Base-by-base conservation (phyloP, 352 stramenopile species). In the Elongisporangium anandrum region DNA sequence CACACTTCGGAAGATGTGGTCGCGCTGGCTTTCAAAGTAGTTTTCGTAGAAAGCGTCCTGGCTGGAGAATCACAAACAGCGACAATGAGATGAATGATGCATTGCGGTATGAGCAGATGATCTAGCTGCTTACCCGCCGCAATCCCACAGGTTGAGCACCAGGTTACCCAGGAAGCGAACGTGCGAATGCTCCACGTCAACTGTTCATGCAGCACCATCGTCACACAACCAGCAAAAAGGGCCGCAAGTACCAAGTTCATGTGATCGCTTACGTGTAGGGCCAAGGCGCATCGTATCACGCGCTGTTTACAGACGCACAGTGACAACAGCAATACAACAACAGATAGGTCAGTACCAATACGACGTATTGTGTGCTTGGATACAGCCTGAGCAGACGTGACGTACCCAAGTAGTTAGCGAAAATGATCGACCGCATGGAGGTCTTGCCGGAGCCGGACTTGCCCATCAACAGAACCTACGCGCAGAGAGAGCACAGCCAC, bases 401-500 rank as follows among this genome's bases (percentile, higher is more conserved):
- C 24, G 41, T 69, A 95, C 82, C 96, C 58, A 99, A 72, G 77
- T 99, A 99, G 81, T 99, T 99, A 64, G 97, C 98, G 73, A 99
- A 99, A 70, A 99, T 99, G 65, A 99, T 99, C 53, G 92, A 98
- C 57, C 97, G 77, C 97, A 99, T 99, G 56, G 97, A 99, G 54
- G 97, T 99, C 79, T 99, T 99, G 64, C 97, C 96, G 19, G 89
- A 94, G 48, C 94, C 92, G 50, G 88, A 98, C 71, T 97, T 98
- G 62, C 95, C 95, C 92, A 98, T 98, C 58, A 98, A 75, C 24
- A 98, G 68, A 54, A 98, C 88, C 88, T 98, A 76, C 52, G 50
- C 22, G 9, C 13, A 50, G 16, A 23, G 10, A 54, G 21, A 19
- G 13, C 34, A 6, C 41, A 41, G 39, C 13, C 38, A 39, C 17